These are phyloP conservation scores for Cyclotella sp. DNA, from an alignment of 108 stramenopile genomes.

Conservation along the genomic window DNA sequence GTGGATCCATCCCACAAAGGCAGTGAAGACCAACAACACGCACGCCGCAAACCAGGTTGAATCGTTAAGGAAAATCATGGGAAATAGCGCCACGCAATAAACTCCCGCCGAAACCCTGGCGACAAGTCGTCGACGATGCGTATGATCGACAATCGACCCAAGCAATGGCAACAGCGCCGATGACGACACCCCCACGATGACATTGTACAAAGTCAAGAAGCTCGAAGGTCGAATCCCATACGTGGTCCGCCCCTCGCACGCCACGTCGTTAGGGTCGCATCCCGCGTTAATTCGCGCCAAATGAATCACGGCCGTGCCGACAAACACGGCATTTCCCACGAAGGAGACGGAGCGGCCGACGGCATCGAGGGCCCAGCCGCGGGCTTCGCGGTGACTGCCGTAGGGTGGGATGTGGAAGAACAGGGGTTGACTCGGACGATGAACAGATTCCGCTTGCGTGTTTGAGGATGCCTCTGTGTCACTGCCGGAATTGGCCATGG, in stretches of 20 bases:
- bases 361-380: conserved; percentile 69
- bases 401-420: conserved; percentile 34
- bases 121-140: conserved; percentile 55
- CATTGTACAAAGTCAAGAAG: conserved; percentile 68
- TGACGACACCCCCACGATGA: conserved; percentile 64
- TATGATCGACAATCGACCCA: conserved; percentile 83
- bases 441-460: background rate
- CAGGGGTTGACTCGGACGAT: conserved; percentile 10
- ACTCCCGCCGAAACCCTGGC: conserved; percentile 55
- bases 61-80: conserved; percentile 63
- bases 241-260: conserved; percentile 57
- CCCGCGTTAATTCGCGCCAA: conserved; percentile 67
- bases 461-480: too few species aligned
- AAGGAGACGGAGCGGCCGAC: conserved; percentile 56
- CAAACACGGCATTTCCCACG: conserved; percentile 69
- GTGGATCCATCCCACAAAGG: conserved; percentile 74
- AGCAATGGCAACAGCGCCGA: conserved; percentile 64
- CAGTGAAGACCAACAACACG: conserved; percentile 49
- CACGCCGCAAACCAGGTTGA: conserved; percentile 63
- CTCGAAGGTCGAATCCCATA: conserved; percentile 79
- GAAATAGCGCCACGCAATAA: conserved; percentile 54
- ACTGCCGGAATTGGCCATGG: too few species aligned
- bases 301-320: conserved; percentile 66
- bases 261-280: conserved; percentile 58
- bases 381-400: conserved; percentile 66